phyloP scores from a whole-genome alignment of 257 asterid species.

The Anisodus tanguticus region DNA sequence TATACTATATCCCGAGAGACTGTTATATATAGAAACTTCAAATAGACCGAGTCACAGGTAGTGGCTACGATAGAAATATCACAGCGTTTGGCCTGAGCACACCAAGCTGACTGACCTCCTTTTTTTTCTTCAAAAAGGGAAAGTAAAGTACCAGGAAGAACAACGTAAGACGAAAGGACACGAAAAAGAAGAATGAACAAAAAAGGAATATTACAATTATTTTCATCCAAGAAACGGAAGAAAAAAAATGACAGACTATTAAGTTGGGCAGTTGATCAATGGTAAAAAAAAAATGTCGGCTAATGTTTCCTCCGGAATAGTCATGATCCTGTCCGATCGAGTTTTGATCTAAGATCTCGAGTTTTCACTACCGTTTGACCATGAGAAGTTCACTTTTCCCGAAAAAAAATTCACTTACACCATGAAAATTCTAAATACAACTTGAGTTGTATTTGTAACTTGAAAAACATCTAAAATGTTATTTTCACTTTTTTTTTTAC shows the following conservation, averaged over 20 bases:
- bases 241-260: background rate
- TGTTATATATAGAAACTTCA: background rate
- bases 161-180: background rate
- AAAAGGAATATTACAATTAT: background rate
- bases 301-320: background rate
- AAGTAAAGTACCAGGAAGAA: slow-evolving; percentile 16
- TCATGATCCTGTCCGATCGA: background rate
- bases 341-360: too few species aligned
- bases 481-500: too few species aligned
- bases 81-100: background rate
- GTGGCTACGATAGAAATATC: background rate
- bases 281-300: background rate
- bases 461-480: too few species aligned
- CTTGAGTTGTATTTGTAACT: too few species aligned
- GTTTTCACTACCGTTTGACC: too few species aligned
- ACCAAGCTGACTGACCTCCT: background rate
- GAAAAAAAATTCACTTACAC: too few species aligned
- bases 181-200: background rate
- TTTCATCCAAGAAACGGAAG: background rate
- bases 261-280: background rate
- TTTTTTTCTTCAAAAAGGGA: background rate
- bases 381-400: too few species aligned
- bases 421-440: too few species aligned
- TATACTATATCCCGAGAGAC: background rate
- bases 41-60: background rate